Base-by-base conservation (phyloP, 176 grass and related monocot genomes). In the Aegilops speltoides region DNA sequence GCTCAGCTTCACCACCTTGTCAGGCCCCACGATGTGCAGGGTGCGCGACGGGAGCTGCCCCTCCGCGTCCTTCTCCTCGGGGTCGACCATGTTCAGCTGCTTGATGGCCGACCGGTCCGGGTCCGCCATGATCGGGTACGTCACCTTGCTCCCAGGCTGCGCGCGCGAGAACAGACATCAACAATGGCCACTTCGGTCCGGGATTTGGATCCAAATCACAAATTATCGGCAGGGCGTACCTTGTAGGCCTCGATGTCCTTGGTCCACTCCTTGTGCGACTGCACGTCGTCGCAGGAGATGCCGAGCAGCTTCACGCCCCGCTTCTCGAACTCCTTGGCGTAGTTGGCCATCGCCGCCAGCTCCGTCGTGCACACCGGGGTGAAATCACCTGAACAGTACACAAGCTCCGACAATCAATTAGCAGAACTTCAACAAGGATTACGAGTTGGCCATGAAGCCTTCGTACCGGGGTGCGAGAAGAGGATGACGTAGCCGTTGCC, bases 321-420 rank as follows among this genome's bases (percentile, higher is more conserved):
- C 87, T 90, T 98, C 82, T 92, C 87, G 79, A 98, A 98, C 88
- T 98, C 94, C 48, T 8, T 4, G 3, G 86, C 72, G 75, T 94
- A 93, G 40, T 25, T 36, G 12, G 96, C 96, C 93, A 98, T 94
- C 11, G 87, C 84, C 6, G 87, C 81, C 92, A 98, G 31, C 93
- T 98, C 96, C 79, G 96, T 96, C 34, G 92, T 98, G 96, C 96
- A 98, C 17, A 98, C 96, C 19, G 88, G 96, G 6, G 96, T 94
- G 85, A 96, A 98, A 37, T 98, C 96, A 3, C 72, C 92, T 98
- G 84, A 29, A 40, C 28, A 22, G 20, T 1, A 13, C 10, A 22
- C 10, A 45, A 5, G 0, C 5, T 3, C 36, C 60, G 4, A 28
- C 5, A 25, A 50, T 6, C 3, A 50, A 45, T 26, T 10, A 84